These are phyloP conservation scores for Phytophthora hybrid DNA, from an alignment of 352 stramenopile species.

Conservation along the genomic window DNA sequence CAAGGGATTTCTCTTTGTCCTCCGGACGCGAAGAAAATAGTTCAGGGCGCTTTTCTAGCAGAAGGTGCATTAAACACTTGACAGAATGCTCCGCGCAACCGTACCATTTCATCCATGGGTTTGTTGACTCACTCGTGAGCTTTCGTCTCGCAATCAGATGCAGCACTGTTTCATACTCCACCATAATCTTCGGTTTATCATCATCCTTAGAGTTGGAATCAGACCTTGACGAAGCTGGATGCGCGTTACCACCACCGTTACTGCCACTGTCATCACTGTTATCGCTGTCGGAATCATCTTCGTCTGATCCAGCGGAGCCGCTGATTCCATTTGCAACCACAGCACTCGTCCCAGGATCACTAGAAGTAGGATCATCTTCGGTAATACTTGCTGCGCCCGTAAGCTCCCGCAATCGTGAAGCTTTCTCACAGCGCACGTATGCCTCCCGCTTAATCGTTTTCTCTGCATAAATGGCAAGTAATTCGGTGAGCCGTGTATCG, in stretches of 20 bases:
- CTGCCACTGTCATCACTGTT: conserved; percentile 19
- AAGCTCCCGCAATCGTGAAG: conserved; percentile 12
- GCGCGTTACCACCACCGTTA: conserved; percentile 4
- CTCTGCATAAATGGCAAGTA: conserved; percentile 65
- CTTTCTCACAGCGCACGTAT: conserved; percentile 49
- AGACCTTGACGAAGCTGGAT: background rate
- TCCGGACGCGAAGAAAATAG: conserved; percentile 31
- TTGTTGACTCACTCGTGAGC: conserved; percentile 42
- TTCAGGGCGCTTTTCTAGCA: conserved; percentile 50
- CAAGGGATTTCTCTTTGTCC: conserved; percentile 32
- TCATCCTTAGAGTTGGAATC: conserved; percentile 1
- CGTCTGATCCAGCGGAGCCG: conserved; percentile 13
- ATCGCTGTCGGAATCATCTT: conserved; percentile 14
- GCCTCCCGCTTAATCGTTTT: conserved; percentile 46
- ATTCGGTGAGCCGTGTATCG: conserved; percentile 51
- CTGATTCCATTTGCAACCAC: background rate
- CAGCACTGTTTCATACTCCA: conserved; percentile 60
- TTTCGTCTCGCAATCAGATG: conserved; percentile 59
- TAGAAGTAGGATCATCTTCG: conserved; percentile 12
- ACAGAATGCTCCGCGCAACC: conserved; percentile 29
- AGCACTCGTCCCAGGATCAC: background rate
- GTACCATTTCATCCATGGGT: conserved; percentile 52
- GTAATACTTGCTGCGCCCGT: background rate
- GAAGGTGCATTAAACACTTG: conserved; percentile 55
- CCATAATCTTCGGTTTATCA: conserved; percentile 32